phyloP scores from a whole-genome alignment of 2,329 filamentous ascomycete species.

The Pyrenochaeta sp. region DNA sequence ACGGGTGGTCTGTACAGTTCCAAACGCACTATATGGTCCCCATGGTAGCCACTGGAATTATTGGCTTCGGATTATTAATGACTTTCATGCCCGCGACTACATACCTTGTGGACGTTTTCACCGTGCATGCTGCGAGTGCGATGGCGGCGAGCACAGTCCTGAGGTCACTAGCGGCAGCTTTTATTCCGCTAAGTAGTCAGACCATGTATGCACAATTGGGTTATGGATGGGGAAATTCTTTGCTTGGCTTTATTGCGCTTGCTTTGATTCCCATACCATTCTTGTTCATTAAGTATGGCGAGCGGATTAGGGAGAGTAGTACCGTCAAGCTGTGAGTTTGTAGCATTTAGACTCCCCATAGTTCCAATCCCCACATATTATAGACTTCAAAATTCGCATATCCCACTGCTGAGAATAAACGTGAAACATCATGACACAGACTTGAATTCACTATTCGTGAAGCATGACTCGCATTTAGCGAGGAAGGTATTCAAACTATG shows the following conservation, averaged over 20 bases:
- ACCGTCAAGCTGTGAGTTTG: slow-evolving; percentile 36
- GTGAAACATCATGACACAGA: background rate
- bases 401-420: no score
- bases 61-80: slow-evolving; percentile 48
- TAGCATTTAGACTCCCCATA: no score
- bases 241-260: slow-evolving; percentile 47
- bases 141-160: slow-evolving; percentile 54
- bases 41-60: slow-evolving; percentile 41
- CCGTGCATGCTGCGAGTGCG: slow-evolving; percentile 52
- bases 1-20: slow-evolving; percentile 48
- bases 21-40: slow-evolving; percentile 49
- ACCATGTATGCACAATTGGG: slow-evolving; percentile 52
- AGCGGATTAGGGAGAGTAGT: slow-evolving; percentile 36
- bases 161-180: slow-evolving; percentile 47
- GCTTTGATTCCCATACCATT: slow-evolving; percentile 46
- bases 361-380: no score
- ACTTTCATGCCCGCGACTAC: slow-evolving; percentile 51
- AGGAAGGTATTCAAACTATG: slow-evolving; percentile 15
- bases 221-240: slow-evolving; percentile 51
- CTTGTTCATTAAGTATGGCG: slow-evolving; percentile 47
- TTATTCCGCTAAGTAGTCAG: slow-evolving; percentile 51
- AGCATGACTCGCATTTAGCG: slow-evolving; percentile 12
- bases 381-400: no score
- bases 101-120: slow-evolving; percentile 55
- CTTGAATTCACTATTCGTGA: background rate